A percentile compares a stretch with the other conserved stretches of the same genome.
phyloP scores from a whole-genome alignment of 1,139 yeast genomes.

The Arxiozyma bovina region DNA sequence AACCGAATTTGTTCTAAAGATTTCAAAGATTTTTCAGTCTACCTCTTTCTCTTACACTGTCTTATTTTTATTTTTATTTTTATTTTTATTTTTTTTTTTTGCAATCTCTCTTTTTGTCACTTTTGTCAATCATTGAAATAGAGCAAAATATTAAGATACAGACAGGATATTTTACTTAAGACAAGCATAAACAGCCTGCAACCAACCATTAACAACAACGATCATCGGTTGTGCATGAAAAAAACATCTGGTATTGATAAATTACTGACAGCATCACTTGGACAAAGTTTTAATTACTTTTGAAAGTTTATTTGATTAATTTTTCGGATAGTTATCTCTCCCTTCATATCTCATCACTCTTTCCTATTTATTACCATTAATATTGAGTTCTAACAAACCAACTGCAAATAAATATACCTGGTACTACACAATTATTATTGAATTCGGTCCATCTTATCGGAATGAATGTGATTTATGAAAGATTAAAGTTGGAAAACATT shows the following conservation, averaged over 20 bases:
- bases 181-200: not conserved
- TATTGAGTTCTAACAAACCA: too few species aligned
- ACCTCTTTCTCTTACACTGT: not conserved
- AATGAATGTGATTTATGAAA: constrained; percentile 3
- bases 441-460: not conserved
- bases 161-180: too few species aligned
- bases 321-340: not conserved
- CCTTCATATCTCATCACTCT: not conserved
- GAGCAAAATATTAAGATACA: not conserved
- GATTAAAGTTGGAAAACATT: not conserved
- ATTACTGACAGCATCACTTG: too few species aligned
- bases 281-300: not conserved
- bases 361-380: not conserved
- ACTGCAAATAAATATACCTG: not conserved
- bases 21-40: too few species aligned
- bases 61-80: too few species aligned
- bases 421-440: not conserved
- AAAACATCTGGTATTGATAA: too few species aligned
- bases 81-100: too few species aligned
- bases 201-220: not conserved
- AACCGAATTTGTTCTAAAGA: not conserved
- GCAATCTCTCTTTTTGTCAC: not conserved
- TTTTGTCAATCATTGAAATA: not conserved
- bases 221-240: too few species aligned
- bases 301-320: too few species aligned